Base-by-base conservation (phyloP, 2,329 filamentous ascomycete species). In the Elsinoe australis region DNA sequence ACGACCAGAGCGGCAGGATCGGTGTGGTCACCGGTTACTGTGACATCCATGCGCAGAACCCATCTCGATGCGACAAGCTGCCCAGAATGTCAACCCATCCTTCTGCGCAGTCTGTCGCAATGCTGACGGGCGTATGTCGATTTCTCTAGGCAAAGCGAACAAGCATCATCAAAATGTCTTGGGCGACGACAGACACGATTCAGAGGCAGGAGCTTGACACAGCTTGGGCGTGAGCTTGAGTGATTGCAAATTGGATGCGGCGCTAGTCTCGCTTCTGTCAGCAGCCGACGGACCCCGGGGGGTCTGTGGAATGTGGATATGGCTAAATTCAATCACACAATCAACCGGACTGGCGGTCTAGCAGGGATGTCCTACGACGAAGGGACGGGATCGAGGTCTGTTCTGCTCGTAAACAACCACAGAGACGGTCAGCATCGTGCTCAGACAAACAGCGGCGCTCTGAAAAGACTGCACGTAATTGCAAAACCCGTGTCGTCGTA, bases 261-360 rank as follows among this genome's bases (percentile, higher is more conserved):
- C 36, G 26, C 39, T 44, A 32, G 39, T 44, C 39, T 44, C 26
- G 12, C 24, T 31, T 28, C 26, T 44, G 39, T 44, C 26, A 31
- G 14, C 33, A 14, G 18, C 33, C 5, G 33, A 12, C n/a, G n/a
- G n/a, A n/a, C n/a, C n/a, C n/a, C n/a, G n/a, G n/a, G n/a, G n/a
- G 14, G 33, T 12, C 14, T 19, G 9, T 8, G 24, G 24, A 8
- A n/a, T 29, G 26, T 7, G 26, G 39, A 9, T 15, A 14, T 44
- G 39, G 26, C 26, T 44, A 32, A 44, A 44, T 44, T 17, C 6
- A 7, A 44, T 32, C n/a, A n/a, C n/a, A n/a, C n/a, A n/a, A n/a
- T n/a, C n/a, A n/a, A n/a, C n/a, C n/a, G n/a, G n/a, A n/a, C 26
- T 24, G 39, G 15, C n/a, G 26, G 5, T 26, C 5, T 7, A 41